These are phyloP conservation scores for Cantharellus cinnabarinus DNA, from an alignment of 768 basidiomycete genomes.

Conservation along the genomic window DNA sequence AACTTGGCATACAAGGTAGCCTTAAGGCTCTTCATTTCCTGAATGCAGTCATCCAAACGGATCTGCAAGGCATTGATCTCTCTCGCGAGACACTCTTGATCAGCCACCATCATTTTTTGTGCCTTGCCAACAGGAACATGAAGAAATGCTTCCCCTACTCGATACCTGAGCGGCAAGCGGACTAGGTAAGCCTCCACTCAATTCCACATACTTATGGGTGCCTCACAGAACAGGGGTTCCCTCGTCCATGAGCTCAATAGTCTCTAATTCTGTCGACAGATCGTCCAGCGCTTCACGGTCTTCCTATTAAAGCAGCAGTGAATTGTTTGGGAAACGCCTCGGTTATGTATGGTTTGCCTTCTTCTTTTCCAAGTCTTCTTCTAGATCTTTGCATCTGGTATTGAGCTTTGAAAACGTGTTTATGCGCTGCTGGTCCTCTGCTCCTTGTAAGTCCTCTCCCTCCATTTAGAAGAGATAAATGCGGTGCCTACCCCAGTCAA, in stretches of 20 bases:
- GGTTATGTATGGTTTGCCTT: constrained; percentile 29
- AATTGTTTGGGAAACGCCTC: not conserved
- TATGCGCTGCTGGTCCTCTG: constrained; percentile 72
- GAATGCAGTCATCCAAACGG: constrained; percentile 44
- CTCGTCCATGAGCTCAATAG: constrained; percentile 44
- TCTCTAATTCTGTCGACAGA: constrained; percentile 63
- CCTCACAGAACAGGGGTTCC: constrained; percentile 57
- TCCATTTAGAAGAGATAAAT: not conserved
- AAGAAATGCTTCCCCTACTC: constrained; percentile 74
- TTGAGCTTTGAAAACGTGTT: constrained; percentile 85
- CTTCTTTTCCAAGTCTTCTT: constrained; percentile 49
- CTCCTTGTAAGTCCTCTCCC: constrained; percentile 16
- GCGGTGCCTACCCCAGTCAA: constrained; percentile 53
- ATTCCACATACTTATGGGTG: not conserved
- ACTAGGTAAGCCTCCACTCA: no score
- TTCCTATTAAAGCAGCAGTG: constrained; percentile 29
- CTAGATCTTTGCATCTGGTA: constrained; percentile 46
- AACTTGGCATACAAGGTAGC: constrained; percentile 74
- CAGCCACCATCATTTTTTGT: constrained; percentile 45
- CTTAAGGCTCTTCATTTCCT: constrained; percentile 64
- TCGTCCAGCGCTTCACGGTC: constrained; percentile 92
- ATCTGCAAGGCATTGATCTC: constrained; percentile 31
- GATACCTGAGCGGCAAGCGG: constrained; percentile 37
- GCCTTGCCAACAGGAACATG: constrained; percentile 55
- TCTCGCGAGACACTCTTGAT: constrained; percentile 36